These are phyloP conservation scores for Lactifluus rugatus DNA, from an alignment of 768 basidiomycete genomes.

Conservation along the genomic window DNA sequence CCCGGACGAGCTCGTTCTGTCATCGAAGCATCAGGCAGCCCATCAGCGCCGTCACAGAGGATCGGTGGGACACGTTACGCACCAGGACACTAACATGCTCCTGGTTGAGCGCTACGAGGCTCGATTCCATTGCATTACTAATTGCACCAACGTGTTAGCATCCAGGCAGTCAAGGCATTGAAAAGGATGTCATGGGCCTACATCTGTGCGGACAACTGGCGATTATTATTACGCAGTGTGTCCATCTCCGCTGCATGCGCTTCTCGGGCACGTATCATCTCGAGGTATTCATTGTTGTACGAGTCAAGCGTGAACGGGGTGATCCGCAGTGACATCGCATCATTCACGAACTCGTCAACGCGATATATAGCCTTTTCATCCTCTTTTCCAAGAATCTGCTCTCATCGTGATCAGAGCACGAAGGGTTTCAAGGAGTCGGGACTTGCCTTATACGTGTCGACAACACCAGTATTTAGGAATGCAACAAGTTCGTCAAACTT, in stretches of 20 bases:
- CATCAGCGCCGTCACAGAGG: constrained; percentile 17
- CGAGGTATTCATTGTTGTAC: constrained; percentile 83
- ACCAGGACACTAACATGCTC: constrained; percentile 78
- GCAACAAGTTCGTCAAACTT: constrained; percentile 88
- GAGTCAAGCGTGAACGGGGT: constrained; percentile 95
- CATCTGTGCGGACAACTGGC: constrained; percentile 69
- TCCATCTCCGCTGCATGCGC: constrained; percentile 83
- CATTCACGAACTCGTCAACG: constrained; percentile 77
- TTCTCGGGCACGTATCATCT: constrained; percentile 63
- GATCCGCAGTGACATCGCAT: constrained; percentile 76
- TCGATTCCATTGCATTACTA: constrained; percentile 75
- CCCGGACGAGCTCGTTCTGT: constrained; percentile 85
- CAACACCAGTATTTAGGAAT: constrained; percentile 71
- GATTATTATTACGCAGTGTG: constrained; percentile 68
- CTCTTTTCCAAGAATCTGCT: neutral
- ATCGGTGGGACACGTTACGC: neutral
- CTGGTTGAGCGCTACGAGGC: constrained; percentile 64
- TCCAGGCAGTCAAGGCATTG: neutral
- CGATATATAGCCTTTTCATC: constrained; percentile 35
- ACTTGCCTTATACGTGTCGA: constrained; percentile 69
- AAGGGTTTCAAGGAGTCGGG: neutral
- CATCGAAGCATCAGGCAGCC: constrained; percentile 15
- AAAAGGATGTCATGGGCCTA: constrained; percentile 31
- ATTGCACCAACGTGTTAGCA: neutral
- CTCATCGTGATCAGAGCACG: neutral